Evolutionary conservation across 257 asterid genomes (phyloP).

Genomic region (Penstemon eatonii): DNA sequence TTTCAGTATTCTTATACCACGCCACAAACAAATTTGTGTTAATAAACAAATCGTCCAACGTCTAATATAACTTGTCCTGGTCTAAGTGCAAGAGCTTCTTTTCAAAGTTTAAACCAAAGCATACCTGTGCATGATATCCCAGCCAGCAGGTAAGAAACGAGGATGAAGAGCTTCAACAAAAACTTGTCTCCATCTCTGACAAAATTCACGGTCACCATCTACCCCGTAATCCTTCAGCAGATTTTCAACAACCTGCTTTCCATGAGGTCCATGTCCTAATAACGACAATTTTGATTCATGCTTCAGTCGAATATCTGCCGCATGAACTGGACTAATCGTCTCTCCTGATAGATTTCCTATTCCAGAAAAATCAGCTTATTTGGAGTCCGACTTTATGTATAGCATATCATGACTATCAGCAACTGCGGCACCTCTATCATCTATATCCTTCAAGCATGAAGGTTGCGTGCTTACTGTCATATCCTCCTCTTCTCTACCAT

Average conservation of each 20-base stretch:
- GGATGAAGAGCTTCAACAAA: conserved; percentile 85
- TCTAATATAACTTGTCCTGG: conserved; percentile 18
- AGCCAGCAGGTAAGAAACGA: conserved; percentile 92
- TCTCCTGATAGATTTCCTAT: conserved; percentile 31
- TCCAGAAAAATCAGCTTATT: conserved; percentile 30
- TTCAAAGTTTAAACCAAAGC: conserved; percentile 9
- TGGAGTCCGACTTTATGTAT: conserved; percentile 20
- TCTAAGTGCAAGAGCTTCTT: background rate
- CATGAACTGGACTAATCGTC: conserved; percentile 22
- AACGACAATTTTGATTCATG: conserved; percentile 59
- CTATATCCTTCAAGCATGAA: conserved; percentile 21
- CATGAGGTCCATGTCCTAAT: conserved; percentile 97
- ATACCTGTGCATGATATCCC: conserved; percentile 98
- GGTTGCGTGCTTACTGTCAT: conserved; percentile 23
- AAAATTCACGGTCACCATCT: conserved; percentile 76
- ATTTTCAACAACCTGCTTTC: conserved; percentile 71
- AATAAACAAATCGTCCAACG: conserved; percentile 41
- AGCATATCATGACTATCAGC: conserved; percentile 26
- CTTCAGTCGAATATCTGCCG: conserved; percentile 38
- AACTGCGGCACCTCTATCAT: conserved; percentile 21
- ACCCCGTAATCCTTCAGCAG: conserved; percentile 71
- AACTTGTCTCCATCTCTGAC: conserved; percentile 93
- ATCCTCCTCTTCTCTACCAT: conserved; percentile 28
- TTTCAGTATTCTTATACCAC: no score
- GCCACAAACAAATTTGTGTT: no score